Conservation (phyloP, 805 yeast genomes). For the Ogataea angusta region DNA sequence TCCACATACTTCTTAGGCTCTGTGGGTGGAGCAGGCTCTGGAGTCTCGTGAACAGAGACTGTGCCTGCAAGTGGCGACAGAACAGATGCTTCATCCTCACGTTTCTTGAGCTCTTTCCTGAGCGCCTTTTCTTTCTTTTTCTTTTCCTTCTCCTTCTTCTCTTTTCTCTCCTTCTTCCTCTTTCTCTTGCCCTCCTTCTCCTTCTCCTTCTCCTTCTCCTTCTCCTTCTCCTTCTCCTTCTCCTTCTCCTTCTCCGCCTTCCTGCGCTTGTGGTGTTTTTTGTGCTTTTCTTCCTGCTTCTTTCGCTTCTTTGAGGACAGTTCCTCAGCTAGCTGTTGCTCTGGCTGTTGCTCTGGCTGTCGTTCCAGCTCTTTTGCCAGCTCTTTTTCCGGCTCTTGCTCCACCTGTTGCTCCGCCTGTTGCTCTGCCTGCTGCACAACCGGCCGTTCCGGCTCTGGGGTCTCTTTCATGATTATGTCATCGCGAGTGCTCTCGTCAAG, state of each 20-base stretch:
- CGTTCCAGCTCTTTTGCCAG: no score
- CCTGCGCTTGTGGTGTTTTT: slow-evolving; percentile 7
- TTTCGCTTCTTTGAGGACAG: slow-evolving; percentile 16
- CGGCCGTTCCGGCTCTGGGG: background rate
- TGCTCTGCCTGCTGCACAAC: background rate
- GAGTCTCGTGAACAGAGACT: no score
- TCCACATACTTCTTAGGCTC: background rate
- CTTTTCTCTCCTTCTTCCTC: slow-evolving; percentile 2
- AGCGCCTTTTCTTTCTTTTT: slow-evolving; percentile 26
- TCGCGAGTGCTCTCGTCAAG: slow-evolving; percentile 9
- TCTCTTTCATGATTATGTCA: slow-evolving; percentile 4
- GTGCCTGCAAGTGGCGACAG: no score
- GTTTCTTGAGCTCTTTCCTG: background rate
- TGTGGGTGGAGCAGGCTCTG: no score
- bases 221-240: background rate
- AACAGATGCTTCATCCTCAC: background rate
- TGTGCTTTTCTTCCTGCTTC: slow-evolving; percentile 8
- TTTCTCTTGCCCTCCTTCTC: slow-evolving; percentile 23
- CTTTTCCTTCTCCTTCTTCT: slow-evolving; percentile 12
- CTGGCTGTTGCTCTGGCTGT: no score
- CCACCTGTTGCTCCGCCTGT: background rate
- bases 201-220: slow-evolving; percentile 17
- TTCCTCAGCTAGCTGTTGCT: background rate
- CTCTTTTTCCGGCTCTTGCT: no score
- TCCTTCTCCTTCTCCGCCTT: slow-evolving; percentile 1